Evolutionary conservation across 768 basidiomycete genomes (phyloP).

Genomic region (Psilocybe sp.): DNA sequence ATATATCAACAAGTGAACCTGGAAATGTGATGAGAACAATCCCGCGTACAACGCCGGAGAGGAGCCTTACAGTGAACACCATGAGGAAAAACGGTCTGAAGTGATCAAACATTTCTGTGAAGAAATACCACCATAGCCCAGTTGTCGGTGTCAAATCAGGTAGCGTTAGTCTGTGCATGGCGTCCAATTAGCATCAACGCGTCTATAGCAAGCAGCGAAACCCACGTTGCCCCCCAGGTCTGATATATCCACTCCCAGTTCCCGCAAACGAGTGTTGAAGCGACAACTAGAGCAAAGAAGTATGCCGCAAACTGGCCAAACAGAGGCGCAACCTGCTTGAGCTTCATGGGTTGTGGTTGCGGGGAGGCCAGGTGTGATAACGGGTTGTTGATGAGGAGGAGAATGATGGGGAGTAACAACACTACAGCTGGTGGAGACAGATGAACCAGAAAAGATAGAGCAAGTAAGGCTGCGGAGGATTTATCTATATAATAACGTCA

Average conservation of each 20-base stretch:
- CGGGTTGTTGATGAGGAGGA: slow-evolving; percentile 62
- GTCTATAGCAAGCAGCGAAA: slow-evolving; percentile 2
- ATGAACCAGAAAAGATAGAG: slow-evolving; percentile 71
- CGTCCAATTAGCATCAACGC: background rate
- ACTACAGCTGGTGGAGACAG: slow-evolving; percentile 70
- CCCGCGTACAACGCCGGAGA: background rate
- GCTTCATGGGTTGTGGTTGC: slow-evolving; percentile 27
- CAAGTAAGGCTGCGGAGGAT: slow-evolving; percentile 53
- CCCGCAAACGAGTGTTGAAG: slow-evolving; percentile 58
- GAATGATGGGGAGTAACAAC: slow-evolving; percentile 60
- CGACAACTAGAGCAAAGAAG: slow-evolving; percentile 40
- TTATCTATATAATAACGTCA: slow-evolving; percentile 43
- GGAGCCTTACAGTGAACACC: slow-evolving; percentile 75
- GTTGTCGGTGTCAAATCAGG: slow-evolving; percentile 92
- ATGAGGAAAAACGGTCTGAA: slow-evolving; percentile 95
- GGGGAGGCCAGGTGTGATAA: slow-evolving; percentile 71
- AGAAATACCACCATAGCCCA: slow-evolving; percentile 99
- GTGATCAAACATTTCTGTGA: slow-evolving; percentile 99
- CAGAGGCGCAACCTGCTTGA: slow-evolving; percentile 31
- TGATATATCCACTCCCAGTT: slow-evolving; percentile 67
- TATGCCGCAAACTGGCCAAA: slow-evolving; percentile 52
- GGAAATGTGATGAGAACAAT: background rate
- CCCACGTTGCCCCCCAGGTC: slow-evolving; percentile 86
- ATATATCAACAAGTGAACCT: slow-evolving; percentile 85
- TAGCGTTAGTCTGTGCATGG: slow-evolving; percentile 59